Percentiles rank a stretch among this genome's conserved stretches.
phyloP scores from a whole-genome alignment of 1,284 basidiomycete species.

The Cutaneotrichosporon dermatis region DNA sequence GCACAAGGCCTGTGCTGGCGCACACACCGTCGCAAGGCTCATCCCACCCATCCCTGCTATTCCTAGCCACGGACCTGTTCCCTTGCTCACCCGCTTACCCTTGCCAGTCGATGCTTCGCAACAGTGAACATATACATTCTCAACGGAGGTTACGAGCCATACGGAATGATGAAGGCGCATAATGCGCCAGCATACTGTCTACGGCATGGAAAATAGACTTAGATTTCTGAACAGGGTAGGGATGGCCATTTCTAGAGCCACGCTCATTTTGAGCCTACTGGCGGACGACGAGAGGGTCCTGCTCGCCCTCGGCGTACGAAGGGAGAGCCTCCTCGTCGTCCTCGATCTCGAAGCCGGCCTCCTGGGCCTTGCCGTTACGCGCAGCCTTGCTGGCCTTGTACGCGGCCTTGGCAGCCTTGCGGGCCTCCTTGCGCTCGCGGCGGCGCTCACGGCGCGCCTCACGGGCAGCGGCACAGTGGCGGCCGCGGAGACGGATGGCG shows the following conservation, averaged over 20 bases:
- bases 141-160: not conserved
- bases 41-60: too few relatives aligned
- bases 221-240: too few relatives aligned
- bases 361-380: conserved; percentile 3
- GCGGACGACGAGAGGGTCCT: conserved; percentile 13
- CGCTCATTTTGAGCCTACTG: not conserved
- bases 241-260: too few relatives aligned
- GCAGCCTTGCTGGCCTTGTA: conserved; percentile 12
- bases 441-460: conserved; percentile 4
- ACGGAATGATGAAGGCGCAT: too few relatives aligned
- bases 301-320: conserved; percentile 14
- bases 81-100: too few relatives aligned
- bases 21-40: too few relatives aligned
- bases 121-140: not conserved
- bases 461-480: not conserved
- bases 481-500: conserved; percentile 6
- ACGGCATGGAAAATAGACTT: not conserved
- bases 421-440: conserved; percentile 12
- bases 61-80: too few relatives aligned
- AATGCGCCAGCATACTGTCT: not conserved
- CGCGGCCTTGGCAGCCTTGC: conserved; percentile 6
- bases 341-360: conserved; percentile 10
- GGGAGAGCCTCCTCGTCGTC: conserved; percentile 10
- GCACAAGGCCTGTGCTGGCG: too few relatives aligned
- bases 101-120: too few relatives aligned